Evolutionary conservation across 768 basidiomycete genomes (phyloP).

Genomic region (Mycena alexandri): DNA sequence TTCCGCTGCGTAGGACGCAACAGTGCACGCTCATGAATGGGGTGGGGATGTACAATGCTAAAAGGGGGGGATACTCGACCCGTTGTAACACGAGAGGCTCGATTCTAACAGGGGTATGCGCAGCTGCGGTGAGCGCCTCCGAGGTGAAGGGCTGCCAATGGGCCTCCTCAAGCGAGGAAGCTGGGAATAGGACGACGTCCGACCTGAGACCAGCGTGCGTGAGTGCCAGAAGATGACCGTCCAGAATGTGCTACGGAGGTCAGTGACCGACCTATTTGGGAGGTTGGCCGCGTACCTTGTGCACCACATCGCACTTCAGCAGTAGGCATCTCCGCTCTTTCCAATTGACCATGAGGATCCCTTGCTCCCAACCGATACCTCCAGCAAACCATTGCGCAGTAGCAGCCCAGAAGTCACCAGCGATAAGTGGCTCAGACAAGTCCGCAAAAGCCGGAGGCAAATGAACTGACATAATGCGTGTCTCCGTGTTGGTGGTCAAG

Average conservation of each 20-base stretch:
- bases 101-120: not conserved
- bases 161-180: not conserved
- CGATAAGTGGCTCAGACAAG: conserved; percentile 9
- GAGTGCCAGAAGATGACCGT: conserved; percentile 12
- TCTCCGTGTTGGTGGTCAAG: conserved; percentile 13
- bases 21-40: conserved; percentile 19
- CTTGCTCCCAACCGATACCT: too few relatives aligned
- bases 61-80: conserved; percentile 14
- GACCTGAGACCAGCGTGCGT: not conserved
- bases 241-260: not conserved
- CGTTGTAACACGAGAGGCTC: conserved; percentile 5
- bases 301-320: too few relatives aligned
- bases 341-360: too few relatives aligned
- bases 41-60: conserved; percentile 10
- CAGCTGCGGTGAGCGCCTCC: not conserved
- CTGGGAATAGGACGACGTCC: conserved; percentile 10
- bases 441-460: conserved; percentile 5
- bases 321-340: too few relatives aligned
- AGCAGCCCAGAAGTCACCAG: conserved; percentile 20
- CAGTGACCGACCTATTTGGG: too few relatives aligned
- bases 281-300: too few relatives aligned
- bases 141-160: conserved; percentile 16
- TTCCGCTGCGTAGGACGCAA: conserved; percentile 5
- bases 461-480: not conserved
- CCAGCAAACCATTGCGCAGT: not conserved